Evolutionary conservation across 805 yeast genomes (phyloP).

Genomic region (Suhomyces faveliae): DNA sequence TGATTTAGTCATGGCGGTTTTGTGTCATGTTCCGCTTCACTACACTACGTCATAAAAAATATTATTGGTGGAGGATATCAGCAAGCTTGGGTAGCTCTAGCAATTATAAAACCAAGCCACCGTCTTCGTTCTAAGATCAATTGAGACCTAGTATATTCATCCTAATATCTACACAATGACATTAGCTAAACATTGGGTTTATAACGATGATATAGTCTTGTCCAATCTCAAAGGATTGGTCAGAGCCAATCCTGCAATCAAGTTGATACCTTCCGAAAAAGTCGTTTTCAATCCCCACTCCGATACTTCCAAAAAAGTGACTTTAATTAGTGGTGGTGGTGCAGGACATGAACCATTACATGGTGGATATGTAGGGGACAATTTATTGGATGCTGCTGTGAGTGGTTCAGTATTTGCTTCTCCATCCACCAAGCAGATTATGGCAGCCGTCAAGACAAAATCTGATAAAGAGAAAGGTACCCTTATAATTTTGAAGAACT

Average conservation of each 20-base stretch:
- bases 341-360: constrained; percentile 96
- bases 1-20: neutral
- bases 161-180: constrained; percentile 15
- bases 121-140: neutral
- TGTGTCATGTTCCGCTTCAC: neutral
- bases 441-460: constrained; percentile 63
- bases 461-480: constrained; percentile 58
- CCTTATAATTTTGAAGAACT: constrained; percentile 80
- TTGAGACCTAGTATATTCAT: neutral
- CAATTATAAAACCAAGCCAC: neutral
- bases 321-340: constrained; percentile 88
- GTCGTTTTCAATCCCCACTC: constrained; percentile 49
- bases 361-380: constrained; percentile 86
- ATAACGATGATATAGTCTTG: constrained; percentile 46
- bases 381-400: constrained; percentile 81
- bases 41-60: neutral
- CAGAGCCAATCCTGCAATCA: constrained; percentile 53
- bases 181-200: constrained; percentile 50
- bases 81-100: neutral
- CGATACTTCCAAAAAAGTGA: constrained; percentile 52
- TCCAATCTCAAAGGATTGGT: constrained; percentile 53
- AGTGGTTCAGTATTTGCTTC: constrained; percentile 92
- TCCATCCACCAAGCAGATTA: constrained; percentile 88
- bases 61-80: neutral
- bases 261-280: constrained; percentile 53